Base-by-base conservation (phyloP, 2,329 filamentous ascomycete genomes). In the Xylariaceae sp. region DNA sequence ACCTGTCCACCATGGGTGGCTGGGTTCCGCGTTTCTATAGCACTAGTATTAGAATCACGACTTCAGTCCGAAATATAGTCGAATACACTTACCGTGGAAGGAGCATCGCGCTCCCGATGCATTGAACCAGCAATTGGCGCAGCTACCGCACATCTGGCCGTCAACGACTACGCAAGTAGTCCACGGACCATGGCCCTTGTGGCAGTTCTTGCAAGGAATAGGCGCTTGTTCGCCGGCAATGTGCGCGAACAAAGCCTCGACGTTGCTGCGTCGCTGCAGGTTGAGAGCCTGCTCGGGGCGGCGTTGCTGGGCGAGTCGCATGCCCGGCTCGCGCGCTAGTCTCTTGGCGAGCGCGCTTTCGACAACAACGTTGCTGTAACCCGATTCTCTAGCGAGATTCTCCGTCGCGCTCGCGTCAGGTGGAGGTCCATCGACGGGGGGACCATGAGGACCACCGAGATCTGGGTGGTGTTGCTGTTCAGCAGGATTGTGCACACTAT, bases 111-210 rank as follows among this genome's bases (percentile, higher is more conserved):
- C 78, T 8, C 82, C 82, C 54, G 81, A 84, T 6, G 82, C 82
- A 58, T 86, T 86, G 70, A 82, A 85, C 82, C 83, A 85, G 69
- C 83, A 86, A 67, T 86, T 86, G 59, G 82, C 79, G 62, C 83
- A 86, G 66, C 81, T 84, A 8, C 83, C 82, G 60, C 81, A 84
- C 80, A 85, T 82, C 67, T 83, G 80, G 1, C 82, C 82, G 52
- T 80, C 79, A 18, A 82, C 79, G n/a, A 84, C 74, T n/a, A 86
- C 76, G 63, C 83, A 86, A 13, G 76, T 75, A 0, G 75, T 80
- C 82, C 82, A 86, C 0, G 83, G 82, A 0, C 83, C 83, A 61
- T 84, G 81, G 3, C 81, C 81, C 68, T 83, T 85, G 70, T 79
- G 77, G 68, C 83, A 86, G 70, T 83, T 84, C 70, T 83, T 82